A percentile compares a stretch with the other conserved stretches of the same genome.
Evolutionary conservation across 2,329 filamentous ascomycete species (phyloP).

Genomic region (Xylaria sp.): DNA sequence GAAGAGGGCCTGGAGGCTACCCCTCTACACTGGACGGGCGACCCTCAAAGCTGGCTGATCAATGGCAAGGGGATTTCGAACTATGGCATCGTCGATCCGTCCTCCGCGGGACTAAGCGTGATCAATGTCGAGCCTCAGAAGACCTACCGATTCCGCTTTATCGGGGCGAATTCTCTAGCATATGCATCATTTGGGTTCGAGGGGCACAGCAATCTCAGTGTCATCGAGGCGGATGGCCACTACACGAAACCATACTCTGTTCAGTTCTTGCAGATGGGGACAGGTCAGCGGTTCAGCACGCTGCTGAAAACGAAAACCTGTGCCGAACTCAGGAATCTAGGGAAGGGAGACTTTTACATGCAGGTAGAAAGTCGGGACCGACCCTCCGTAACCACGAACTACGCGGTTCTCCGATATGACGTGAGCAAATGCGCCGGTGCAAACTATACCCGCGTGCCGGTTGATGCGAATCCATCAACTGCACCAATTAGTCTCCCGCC

Average conservation of each 20-base stretch:
- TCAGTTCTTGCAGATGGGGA: slow-evolving; percentile 27
- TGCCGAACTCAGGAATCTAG: slow-evolving; percentile 14
- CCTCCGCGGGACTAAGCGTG: slow-evolving; percentile 17
- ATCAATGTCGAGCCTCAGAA: slow-evolving; percentile 29
- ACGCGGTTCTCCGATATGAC: slow-evolving; percentile 31
- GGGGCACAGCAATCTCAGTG: slow-evolving; percentile 26
- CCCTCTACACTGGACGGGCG: slow-evolving; percentile 25
- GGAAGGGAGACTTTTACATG: slow-evolving; percentile 33
- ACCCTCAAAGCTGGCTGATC: slow-evolving; percentile 31
- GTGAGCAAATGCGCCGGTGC: slow-evolving; percentile 18
- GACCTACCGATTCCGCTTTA: slow-evolving; percentile 29
- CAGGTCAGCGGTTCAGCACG: slow-evolving; percentile 31
- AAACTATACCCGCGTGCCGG: slow-evolving; percentile 10
- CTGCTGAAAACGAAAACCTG: slow-evolving; percentile 28
- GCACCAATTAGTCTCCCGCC: slow-evolving; percentile 22
- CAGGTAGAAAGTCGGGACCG: slow-evolving; percentile 33
- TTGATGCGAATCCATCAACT: slow-evolving; percentile 24
- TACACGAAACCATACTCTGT: slow-evolving; percentile 30
- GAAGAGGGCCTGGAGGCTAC: slow-evolving; percentile 19
- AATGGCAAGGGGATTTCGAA: slow-evolving; percentile 34
- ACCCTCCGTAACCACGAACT: slow-evolving; percentile 18
- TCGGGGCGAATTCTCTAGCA: slow-evolving; percentile 20
- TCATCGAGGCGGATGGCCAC: slow-evolving; percentile 32
- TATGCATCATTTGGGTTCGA: slow-evolving; percentile 31
- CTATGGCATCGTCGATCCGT: slow-evolving; percentile 28